Evolutionary conservation across 225 moss, liverwort and hornwort genomes (phyloP), one percentile per base, ranked within the genome.

Genomic region (Bryum argenteum): DNA sequence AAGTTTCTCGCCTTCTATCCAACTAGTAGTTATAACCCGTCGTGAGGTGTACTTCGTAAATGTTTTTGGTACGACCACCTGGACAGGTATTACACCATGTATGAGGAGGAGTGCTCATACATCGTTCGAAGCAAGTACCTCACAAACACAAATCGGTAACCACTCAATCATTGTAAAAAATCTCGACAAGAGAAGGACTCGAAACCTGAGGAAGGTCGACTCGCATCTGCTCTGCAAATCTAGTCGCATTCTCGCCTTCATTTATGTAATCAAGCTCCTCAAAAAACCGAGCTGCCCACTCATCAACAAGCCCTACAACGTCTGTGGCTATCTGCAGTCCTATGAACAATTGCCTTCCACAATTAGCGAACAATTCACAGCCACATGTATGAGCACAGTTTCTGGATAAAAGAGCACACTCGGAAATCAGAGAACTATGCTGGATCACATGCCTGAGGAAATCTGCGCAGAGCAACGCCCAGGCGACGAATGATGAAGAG

Each of bases 221-320:
- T 26, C 83, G 83, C 94, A 98, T 98, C 39, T 88, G 84, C 52
- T 88, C 92, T 70, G 92, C 92, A 86, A 98, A 98, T 65, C 84
- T 85, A 66, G 88, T 98, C 56, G 22, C 98, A 77, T 98, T 98
- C 62, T 91, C 87, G 38, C 98, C 98, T 83, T 98, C 98, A 10
- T 82, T 91, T 10, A 98, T 69, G 63, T 98, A 98, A 73, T 98
- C 94, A 66, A 98, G 67, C 80, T 98, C 98, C 80, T 98, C 98
- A 70, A 98, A 98, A 78, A 98, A 98, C 0, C 98, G 94, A 19
- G 94, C 87, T 51, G 98, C 94, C 98, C 98, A 98, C 53, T 98
- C 98, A 60, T 98, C 98, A 43, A 98, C 71, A 38, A 98, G 91
- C 33, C 98, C 98, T 28, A 98, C 98, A 68, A 98, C 79, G 72